Conservation (phyloP, 225 moss, liverwort and hornwort species). For the Marchantia paleacea region DNA sequence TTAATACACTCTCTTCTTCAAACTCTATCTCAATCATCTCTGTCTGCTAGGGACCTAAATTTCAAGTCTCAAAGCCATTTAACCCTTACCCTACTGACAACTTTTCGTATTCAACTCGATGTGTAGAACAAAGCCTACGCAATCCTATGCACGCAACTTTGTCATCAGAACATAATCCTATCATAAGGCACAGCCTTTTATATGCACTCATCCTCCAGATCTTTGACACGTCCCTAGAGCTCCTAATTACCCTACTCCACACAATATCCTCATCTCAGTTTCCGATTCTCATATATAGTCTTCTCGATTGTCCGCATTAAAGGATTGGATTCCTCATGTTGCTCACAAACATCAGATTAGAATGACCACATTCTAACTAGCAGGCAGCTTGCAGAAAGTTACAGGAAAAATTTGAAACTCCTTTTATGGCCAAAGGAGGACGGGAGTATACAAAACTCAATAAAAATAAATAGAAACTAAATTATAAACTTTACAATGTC, state of each 20-base stretch:
- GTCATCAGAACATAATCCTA: not conserved
- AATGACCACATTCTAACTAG: no score
- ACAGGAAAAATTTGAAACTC: no score
- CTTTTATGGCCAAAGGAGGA: not conserved
- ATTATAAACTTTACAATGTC: no score
- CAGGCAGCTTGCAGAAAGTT: no score
- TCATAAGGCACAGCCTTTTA: not conserved
- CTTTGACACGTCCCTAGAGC: no score
- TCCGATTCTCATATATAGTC: no score
- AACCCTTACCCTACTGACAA: not conserved
- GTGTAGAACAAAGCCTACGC: not conserved
- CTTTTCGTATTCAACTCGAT: not conserved
- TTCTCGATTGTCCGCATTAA: no score
- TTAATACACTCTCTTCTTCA: not conserved
- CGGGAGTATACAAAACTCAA: not conserved
- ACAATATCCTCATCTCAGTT: no score
- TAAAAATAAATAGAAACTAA: not conserved
- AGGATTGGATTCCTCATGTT: no score
- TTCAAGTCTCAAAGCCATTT: not conserved
- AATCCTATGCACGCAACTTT: not conserved
- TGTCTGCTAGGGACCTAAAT: not conserved
- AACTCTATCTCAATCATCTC: not conserved
- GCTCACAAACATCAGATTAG: no score
- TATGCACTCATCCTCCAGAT: no score
- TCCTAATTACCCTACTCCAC: no score